Evolutionary conservation across 257 asterid genomes (phyloP).

Genomic region (Scutellaria baicalensis): DNA sequence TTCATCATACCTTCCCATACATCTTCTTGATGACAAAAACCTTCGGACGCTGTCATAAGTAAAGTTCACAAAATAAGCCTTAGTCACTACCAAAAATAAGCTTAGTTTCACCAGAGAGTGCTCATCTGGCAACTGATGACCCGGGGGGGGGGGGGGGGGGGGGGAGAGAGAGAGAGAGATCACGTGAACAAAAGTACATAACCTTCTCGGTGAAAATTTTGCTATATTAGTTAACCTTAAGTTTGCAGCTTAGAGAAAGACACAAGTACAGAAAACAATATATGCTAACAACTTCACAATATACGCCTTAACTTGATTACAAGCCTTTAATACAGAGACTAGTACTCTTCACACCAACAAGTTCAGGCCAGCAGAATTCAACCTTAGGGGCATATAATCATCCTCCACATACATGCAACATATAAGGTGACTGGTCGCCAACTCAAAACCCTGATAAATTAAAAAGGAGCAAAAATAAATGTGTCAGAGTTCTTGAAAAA

Average conservation of each 20-base stretch:
- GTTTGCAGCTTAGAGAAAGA: background rate
- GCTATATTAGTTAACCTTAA: background rate
- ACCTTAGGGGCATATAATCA: background rate
- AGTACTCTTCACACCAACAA: background rate
- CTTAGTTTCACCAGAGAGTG: background rate
- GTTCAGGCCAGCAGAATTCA: background rate
- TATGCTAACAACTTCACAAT: background rate
- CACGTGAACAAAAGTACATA: background rate
- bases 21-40: constrained; percentile 76
- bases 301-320: background rate
- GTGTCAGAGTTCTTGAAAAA: background rate
- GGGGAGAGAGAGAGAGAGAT: background rate
- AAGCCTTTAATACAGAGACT: background rate
- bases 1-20: constrained; percentile 56
- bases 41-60: constrained; percentile 60
- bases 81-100: constrained; percentile 30
- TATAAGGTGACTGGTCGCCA: background rate
- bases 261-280: background rate
- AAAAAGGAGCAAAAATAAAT: background rate
- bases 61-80: constrained; percentile 60
- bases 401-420: background rate
- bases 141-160: too few species aligned
- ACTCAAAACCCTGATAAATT: background rate
- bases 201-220: background rate
- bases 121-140: background rate